phyloP scores from a whole-genome alignment of 2,329 filamentous ascomycete genomes.

The Diplodia mutila region DNA sequence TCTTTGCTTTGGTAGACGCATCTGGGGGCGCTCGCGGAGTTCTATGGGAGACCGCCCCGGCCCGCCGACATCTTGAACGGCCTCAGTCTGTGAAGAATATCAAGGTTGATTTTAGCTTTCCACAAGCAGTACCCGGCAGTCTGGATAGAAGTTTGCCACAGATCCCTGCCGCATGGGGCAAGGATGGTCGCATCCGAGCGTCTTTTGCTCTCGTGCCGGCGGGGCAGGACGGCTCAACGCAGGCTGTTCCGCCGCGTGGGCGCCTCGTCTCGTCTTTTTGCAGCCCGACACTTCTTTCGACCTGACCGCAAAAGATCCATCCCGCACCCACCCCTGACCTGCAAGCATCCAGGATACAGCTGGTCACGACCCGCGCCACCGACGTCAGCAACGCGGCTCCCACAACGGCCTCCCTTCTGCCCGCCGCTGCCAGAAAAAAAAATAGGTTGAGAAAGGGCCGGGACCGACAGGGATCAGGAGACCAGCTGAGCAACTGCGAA shows the following conservation, averaged over 20 bases:
- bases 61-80: background rate
- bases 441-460: conserved; percentile 12
- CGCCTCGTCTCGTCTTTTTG: conserved; percentile 21
- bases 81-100: background rate
- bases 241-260: conserved; percentile 13
- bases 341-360: conserved; percentile 9
- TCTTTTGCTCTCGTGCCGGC: conserved; percentile 6
- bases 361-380: conserved; percentile 8
- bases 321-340: conserved; percentile 14
- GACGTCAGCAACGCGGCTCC: conserved; percentile 13
- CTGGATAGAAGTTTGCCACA: conserved; percentile 20
- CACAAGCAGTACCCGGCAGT: conserved; percentile 22
- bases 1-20: conserved; percentile 4
- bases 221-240: conserved; percentile 20
- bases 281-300: conserved; percentile 23
- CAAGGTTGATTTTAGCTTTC: conserved; percentile 25
- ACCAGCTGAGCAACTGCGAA: conserved; percentile 20
- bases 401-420: background rate
- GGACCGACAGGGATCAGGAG: conserved; percentile 21
- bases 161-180: conserved; percentile 18
- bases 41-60: background rate
- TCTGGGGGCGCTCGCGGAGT: background rate
- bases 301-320: conserved; percentile 11
- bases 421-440: conserved; percentile 10
- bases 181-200: conserved; percentile 19